Evolutionary conservation across 768 basidiomycete species (phyloP).

Genomic region (Podaxis sp.): DNA sequence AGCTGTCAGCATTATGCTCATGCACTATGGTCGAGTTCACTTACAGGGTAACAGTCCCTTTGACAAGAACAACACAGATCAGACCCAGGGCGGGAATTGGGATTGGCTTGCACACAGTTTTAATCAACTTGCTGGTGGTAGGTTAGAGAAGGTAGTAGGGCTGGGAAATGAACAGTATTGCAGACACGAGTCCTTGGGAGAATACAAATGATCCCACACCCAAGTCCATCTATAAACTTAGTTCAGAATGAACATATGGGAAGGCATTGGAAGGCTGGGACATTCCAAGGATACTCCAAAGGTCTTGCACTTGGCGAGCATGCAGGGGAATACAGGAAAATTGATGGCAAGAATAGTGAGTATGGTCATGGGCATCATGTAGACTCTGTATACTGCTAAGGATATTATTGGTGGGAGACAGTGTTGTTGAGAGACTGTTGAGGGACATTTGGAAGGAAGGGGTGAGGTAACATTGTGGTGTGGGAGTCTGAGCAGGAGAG

Average conservation of each 20-base stretch:
- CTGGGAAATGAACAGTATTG: constrained; percentile 72
- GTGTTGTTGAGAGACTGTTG: constrained; percentile 18
- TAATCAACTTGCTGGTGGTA: constrained; percentile 46
- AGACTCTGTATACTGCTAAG: constrained; percentile 86
- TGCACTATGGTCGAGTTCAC: constrained; percentile 19
- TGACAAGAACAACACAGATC: constrained; percentile 82
- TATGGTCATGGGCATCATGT: constrained; percentile 93
- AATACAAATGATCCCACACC: constrained; percentile 98
- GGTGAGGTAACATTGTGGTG: constrained; percentile 42
- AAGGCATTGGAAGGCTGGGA: constrained; percentile 5
- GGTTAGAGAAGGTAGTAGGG: constrained; percentile 50
- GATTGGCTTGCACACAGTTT: constrained; percentile 51
- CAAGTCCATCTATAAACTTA: constrained; percentile 81
- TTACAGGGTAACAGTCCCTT: constrained; percentile 90
- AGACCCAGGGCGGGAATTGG: constrained; percentile 76
- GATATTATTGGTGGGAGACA: constrained; percentile 60
- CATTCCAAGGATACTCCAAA: constrained; percentile 90
- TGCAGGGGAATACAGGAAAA: constrained; percentile 88
- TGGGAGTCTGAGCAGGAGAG: constrained; percentile 43
- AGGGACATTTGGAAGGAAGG: constrained; percentile 44
- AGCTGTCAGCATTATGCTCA: no score
- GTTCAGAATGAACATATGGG: constrained; percentile 5
- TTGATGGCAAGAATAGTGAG: constrained; percentile 94
- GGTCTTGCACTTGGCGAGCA: constrained; percentile 88
- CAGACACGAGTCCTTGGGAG: constrained; percentile 91